Evolutionary conservation across 371 early-diverging fungal genomes (phyloP), one percentile per base, ranked within the genome.

Genomic region (Syncephalis fuscata): DNA sequence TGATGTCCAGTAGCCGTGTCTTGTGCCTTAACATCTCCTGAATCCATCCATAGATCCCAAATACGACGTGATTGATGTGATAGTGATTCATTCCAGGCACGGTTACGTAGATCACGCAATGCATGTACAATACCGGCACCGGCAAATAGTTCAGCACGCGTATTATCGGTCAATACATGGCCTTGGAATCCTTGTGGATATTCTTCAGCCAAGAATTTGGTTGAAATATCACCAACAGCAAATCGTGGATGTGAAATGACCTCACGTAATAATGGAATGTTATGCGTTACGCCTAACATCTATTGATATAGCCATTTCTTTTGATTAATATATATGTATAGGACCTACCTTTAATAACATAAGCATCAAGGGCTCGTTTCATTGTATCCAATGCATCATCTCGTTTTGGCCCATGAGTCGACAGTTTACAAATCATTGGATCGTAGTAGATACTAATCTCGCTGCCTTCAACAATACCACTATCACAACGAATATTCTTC

Each of bases 111-210:
- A 46, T 82, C 80, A 14, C 78, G 74, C 50, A 76, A 74, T 48
- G 78, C 74, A 59, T 84, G 76, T 36, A 90, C 58, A 21, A 76
- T 63, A 11, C 73, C 81, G 0, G 80, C 64, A 4, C 80, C 49
- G 1, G 84, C 68, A 17, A 76, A 75, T 16, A 92, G 70, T 50
- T 82, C 66, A 4, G 55, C 45, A 3, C 70, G 49, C 0, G 73
- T 58, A 11, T 60, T 56, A 2, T 52, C 51, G 15, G 65, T 66
- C 36, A 88, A 63, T 0, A 51, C 21, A 53, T 78, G 76, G 17
- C 89, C 88, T 55, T 77, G 73, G 73, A 89, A 92, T 1, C 93
- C 96, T n/a, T 65, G 51, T 1, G 93, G 92, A 62, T 89, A 92
- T 47, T 89, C 86, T 60, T 90, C 83, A 1, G 87, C 74, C 55